Conservation (phyloP, 2,329 filamentous ascomycete species). For the Phaeoacremonium minimum region DNA sequence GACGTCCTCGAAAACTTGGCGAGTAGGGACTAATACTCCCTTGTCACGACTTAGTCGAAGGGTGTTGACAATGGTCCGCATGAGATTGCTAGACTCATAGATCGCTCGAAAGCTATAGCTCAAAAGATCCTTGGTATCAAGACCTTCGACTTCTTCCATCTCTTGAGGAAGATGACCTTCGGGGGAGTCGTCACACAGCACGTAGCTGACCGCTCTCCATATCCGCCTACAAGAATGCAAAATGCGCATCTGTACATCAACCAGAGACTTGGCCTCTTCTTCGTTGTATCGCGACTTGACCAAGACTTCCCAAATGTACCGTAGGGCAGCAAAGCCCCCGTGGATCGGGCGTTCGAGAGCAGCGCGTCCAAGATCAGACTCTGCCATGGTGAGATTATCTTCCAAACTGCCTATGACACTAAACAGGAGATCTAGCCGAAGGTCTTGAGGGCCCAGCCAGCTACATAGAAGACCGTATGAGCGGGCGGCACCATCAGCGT, state of each 20-base stretch:
- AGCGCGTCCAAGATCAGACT: constrained; percentile 60
- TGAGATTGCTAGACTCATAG: constrained; percentile 83
- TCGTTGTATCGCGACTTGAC: constrained; percentile 33
- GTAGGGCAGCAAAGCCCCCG: constrained; percentile 63
- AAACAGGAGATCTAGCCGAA: constrained; percentile 47
- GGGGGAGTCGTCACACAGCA: constrained; percentile 90
- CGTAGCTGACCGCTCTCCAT: constrained; percentile 70
- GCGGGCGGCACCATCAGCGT: constrained; percentile 85
- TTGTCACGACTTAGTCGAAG: constrained; percentile 39
- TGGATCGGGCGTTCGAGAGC: constrained; percentile 65
- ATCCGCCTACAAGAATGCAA: constrained; percentile 60
- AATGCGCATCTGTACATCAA: constrained; percentile 48
- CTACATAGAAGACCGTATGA: constrained; percentile 66
- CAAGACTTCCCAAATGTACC: constrained; percentile 53
- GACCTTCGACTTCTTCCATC: constrained; percentile 63
- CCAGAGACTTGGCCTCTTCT: constrained; percentile 27
- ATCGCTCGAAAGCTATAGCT: constrained; percentile 94
- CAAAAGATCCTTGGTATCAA: constrained; percentile 81
- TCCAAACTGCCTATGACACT: constrained; percentile 59
- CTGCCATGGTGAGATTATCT: constrained; percentile 57
- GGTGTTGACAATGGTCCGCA: constrained; percentile 58
- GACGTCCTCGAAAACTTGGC: constrained; percentile 57
- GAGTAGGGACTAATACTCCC: constrained; percentile 41
- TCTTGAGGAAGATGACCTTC: constrained; percentile 82
- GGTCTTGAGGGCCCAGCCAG: constrained; percentile 40